These are phyloP conservation scores for Volvox reticuliferus DNA, from an alignment of 139 green algal species.

Conservation along the genomic window DNA sequence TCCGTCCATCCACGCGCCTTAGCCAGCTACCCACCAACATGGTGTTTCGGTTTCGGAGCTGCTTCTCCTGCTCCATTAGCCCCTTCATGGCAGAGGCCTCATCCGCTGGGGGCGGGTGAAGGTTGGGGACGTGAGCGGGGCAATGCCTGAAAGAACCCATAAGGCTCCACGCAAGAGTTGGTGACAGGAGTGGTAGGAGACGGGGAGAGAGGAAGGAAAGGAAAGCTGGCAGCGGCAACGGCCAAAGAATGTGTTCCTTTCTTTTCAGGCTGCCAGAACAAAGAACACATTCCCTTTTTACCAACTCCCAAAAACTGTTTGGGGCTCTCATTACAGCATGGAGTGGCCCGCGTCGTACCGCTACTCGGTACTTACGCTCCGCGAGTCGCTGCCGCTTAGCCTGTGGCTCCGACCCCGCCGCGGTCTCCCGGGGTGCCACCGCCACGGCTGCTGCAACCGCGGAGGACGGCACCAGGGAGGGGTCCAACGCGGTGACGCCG, in stretches of 20 bases:
- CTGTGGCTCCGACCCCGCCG: slow-evolving; percentile 36
- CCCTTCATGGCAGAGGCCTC: slow-evolving; percentile 47
- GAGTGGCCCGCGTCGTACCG: too few species aligned
- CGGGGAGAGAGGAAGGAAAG: too few species aligned
- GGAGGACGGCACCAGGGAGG: slow-evolving; percentile 34
- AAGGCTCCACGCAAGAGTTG: too few species aligned
- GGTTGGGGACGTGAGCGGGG: too few species aligned
- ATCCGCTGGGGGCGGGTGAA: neutral
- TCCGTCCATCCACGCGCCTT: neutral
- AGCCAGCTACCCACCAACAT: slow-evolving; percentile 58
- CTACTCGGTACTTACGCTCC: slow-evolving; percentile 18
- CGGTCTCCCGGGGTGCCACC: neutral
- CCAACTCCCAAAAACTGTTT: too few species aligned
- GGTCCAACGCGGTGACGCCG: slow-evolving; percentile 44
- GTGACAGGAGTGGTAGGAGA: too few species aligned
- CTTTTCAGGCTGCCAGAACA: too few species aligned
- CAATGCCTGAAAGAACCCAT: too few species aligned
- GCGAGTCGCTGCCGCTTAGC: slow-evolving; percentile 57
- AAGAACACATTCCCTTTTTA: too few species aligned
- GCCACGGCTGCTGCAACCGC: neutral
- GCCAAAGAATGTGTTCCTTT: too few species aligned
- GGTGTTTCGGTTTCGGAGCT: slow-evolving; percentile 70
- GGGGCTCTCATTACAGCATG: too few species aligned
- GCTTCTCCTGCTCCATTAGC: slow-evolving; percentile 55
- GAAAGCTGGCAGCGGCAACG: too few species aligned